Evolutionary conservation across 768 basidiomycete species (phyloP).

Genomic region (Suillus decipiens): DNA sequence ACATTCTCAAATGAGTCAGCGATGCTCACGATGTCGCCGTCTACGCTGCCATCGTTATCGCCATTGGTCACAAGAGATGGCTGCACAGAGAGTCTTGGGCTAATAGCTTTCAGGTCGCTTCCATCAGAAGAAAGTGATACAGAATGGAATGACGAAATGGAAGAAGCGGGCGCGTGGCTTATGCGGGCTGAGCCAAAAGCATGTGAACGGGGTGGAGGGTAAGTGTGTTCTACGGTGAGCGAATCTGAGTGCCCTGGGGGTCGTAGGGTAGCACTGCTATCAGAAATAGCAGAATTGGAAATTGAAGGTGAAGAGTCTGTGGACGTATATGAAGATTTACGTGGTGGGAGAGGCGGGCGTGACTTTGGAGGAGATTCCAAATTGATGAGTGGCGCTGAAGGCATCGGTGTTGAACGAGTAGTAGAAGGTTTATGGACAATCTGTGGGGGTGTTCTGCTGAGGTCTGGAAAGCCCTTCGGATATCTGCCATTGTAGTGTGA

Average conservation of each 20-base stretch:
- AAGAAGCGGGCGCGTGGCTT: conserved; percentile 64
- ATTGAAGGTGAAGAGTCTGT: conserved; percentile 42
- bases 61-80: conserved; percentile 50
- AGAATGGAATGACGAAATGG: conserved; percentile 82
- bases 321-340: conserved; percentile 57
- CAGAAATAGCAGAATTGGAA: conserved; percentile 20
- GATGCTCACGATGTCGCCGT: conserved; percentile 57
- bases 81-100: conserved; percentile 4
- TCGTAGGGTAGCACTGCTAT: conserved; percentile 20
- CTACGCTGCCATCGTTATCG: conserved; percentile 34
- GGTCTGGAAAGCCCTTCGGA: conserved; percentile 22
- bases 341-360: conserved; percentile 66
- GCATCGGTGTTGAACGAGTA: conserved; percentile 9
- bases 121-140: conserved; percentile 75
- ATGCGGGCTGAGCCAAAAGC: conserved; percentile 35
- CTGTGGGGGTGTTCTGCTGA: conserved; percentile 28
- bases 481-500: conserved; percentile 14
- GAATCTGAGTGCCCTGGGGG: conserved; percentile 45
- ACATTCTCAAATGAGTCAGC: conserved; percentile 75
- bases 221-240: conserved; percentile 58
- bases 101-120: conserved; percentile 29
- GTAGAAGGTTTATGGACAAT: conserved; percentile 12
- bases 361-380: conserved; percentile 51
- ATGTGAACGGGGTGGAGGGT: conserved; percentile 48
- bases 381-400: conserved; percentile 51